These are phyloP conservation scores for Cladosporium sp. DNA, from an alignment of 2,329 filamentous ascomycete species.

Conservation along the genomic window DNA sequence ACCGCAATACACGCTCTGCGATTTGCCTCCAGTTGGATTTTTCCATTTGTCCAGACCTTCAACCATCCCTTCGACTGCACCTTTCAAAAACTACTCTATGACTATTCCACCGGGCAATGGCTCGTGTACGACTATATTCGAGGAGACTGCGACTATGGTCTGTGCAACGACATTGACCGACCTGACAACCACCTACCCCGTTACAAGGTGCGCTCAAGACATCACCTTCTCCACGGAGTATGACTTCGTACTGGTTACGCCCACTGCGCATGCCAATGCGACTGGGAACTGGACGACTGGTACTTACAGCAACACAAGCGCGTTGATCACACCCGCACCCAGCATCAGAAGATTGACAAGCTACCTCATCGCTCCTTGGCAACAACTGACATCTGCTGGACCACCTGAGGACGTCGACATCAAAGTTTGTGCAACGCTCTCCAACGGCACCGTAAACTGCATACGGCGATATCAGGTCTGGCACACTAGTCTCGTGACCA, in stretches of 20 bases:
- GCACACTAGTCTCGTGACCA: constrained; percentile 36
- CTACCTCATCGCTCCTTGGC: constrained; percentile 43
- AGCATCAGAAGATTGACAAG: constrained; percentile 37
- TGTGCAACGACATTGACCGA: constrained; percentile 42
- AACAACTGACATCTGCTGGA: constrained; percentile 36
- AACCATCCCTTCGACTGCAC: constrained; percentile 28
- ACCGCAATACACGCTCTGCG: constrained; percentile 40
- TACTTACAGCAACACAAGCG: constrained; percentile 13
- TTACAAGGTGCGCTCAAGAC: constrained; percentile 40
- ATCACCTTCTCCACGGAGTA: constrained; percentile 44
- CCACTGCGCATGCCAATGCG: constrained; percentile 27
- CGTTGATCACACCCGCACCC: constrained; percentile 35
- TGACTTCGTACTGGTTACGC: constrained; percentile 38
- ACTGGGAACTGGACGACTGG: constrained; percentile 14
- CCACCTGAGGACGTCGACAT: constrained; percentile 37
- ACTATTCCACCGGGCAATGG: constrained; percentile 30
- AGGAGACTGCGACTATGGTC: constrained; percentile 37
- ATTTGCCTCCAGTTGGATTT: constrained; percentile 34
- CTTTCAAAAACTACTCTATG: constrained; percentile 35
- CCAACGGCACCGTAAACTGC: constrained; percentile 36
- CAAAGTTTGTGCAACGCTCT: constrained; percentile 36
- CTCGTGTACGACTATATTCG: constrained; percentile 39
- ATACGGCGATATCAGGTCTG: constrained; percentile 39
- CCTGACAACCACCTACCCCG: constrained; percentile 36
- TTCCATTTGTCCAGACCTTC: constrained; percentile 29